phyloP scores from a whole-genome alignment of 2,329 filamentous ascomycete species.

The Talaromyces verruculosus region DNA sequence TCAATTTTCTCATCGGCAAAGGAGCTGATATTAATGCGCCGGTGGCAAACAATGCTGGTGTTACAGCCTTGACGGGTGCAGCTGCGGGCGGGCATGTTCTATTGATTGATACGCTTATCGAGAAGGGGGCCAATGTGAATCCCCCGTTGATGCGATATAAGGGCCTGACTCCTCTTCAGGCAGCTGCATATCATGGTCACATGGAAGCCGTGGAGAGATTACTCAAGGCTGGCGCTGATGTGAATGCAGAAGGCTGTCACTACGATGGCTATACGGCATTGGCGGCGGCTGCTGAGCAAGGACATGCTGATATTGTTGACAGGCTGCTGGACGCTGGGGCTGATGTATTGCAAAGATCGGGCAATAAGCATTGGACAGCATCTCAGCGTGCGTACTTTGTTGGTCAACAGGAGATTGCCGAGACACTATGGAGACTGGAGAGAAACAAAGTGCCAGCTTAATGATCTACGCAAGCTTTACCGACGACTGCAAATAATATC shows the following conservation, averaged over 20 bases:
- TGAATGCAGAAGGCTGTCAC: constrained; percentile 23
- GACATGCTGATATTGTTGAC: constrained; percentile 25
- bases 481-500: background rate
- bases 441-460: background rate
- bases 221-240: constrained; percentile 22
- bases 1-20: constrained; percentile 25
- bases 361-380: constrained; percentile 22
- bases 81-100: constrained; percentile 22
- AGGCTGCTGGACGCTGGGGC: constrained; percentile 18
- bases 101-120: constrained; percentile 24
- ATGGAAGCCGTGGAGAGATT: constrained; percentile 20
- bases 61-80: constrained; percentile 25
- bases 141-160: constrained; percentile 17
- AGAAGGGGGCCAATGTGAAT: constrained; percentile 26
- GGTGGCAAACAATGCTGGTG: constrained; percentile 18
- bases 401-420: constrained; percentile 18
- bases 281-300: constrained; percentile 22
- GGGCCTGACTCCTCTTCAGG: constrained; percentile 24
- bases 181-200: constrained; percentile 23
- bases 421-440: constrained; percentile 16
- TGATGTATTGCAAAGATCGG: constrained; percentile 14
- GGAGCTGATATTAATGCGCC: constrained; percentile 27
- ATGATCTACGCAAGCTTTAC: background rate
- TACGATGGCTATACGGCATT: constrained; percentile 23
- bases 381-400: constrained; percentile 19